Conservation (phyloP, 257 asterid species). For the Osmanthus fragrans region DNA sequence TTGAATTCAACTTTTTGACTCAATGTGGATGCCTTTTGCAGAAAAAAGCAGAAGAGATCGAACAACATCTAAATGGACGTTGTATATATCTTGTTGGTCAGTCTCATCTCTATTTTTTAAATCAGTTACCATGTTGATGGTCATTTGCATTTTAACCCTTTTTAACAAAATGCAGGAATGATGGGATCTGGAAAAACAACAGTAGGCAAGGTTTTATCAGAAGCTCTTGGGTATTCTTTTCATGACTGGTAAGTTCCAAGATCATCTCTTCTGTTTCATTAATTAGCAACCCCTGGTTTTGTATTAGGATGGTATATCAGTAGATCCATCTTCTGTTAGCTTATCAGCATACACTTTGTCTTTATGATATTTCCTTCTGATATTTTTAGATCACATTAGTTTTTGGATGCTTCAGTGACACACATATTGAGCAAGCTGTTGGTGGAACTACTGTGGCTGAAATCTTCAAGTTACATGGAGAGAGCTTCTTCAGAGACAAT, state of each 20-base stretch:
- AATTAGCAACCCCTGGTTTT: constrained; percentile 5
- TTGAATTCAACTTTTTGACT: constrained; percentile 25
- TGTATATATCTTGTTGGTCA: constrained; percentile 87
- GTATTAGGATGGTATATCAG: background rate
- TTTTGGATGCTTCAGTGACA: constrained; percentile 58
- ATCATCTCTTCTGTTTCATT: constrained; percentile 19
- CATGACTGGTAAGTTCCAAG: constrained; percentile 70
- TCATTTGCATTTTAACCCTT: constrained; percentile 12
- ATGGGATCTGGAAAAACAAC: constrained; percentile 99
- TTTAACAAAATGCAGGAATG: constrained; percentile 61
- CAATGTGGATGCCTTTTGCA: constrained; percentile 43
- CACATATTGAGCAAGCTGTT: constrained; percentile 65
- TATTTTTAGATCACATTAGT: background rate
- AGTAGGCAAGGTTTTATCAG: constrained; percentile 79
- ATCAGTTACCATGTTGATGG: background rate
- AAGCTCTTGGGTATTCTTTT: constrained; percentile 79
- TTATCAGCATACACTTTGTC: background rate
- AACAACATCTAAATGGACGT: constrained; percentile 66
- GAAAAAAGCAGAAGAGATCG: constrained; percentile 68
- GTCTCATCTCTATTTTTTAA: constrained; percentile 32
- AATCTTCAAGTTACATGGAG: constrained; percentile 69
- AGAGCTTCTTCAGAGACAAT: constrained; percentile 71
- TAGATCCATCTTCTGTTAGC: constrained; percentile 6
- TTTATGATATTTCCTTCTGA: background rate
- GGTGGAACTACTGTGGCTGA: constrained; percentile 72